Evolutionary conservation across 1,284 basidiomycete genomes (phyloP).

Genomic region (Ceratobasidium sp.): DNA sequence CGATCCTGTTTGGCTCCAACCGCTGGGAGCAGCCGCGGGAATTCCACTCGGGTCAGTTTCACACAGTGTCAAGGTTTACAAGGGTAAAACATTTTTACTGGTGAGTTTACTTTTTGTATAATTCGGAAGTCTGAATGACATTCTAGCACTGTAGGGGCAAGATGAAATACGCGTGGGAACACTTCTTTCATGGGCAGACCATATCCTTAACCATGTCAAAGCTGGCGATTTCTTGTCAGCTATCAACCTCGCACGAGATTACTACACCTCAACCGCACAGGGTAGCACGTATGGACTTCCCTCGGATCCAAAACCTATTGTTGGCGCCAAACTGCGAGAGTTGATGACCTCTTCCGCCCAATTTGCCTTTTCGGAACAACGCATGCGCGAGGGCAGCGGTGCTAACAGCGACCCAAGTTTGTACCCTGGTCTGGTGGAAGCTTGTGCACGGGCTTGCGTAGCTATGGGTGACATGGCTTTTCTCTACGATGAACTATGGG

Average conservation of each 20-base stretch:
- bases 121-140: not conserved
- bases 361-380: slow-evolving; percentile 95
- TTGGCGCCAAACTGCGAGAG: slow-evolving; percentile 83
- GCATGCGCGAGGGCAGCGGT: slow-evolving; percentile 90
- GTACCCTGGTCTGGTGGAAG: slow-evolving; percentile 88
- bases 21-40: slow-evolving; percentile 68
- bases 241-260: slow-evolving; percentile 86
- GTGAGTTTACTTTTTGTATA: slow-evolving; percentile 62
- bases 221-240: slow-evolving; percentile 90
- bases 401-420: slow-evolving; percentile 94
- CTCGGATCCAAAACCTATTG: slow-evolving; percentile 69
- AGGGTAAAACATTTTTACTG: slow-evolving; percentile 91
- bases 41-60: slow-evolving; percentile 67
- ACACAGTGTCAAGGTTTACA: slow-evolving; percentile 84
- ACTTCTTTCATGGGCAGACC: slow-evolving; percentile 95
- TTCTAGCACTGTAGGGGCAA: slow-evolving; percentile 63
- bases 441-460: slow-evolving; percentile 86
- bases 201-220: slow-evolving; percentile 86
- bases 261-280: slow-evolving; percentile 84
- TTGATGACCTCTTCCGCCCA: slow-evolving; percentile 89
- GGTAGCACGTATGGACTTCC: slow-evolving; percentile 93
- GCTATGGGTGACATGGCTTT: slow-evolving; percentile 85
- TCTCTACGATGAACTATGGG: slow-evolving; percentile 93
- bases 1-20: slow-evolving; percentile 67
- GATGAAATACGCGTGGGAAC: slow-evolving; percentile 85